A percentile compares a stretch with the other conserved stretches of the same genome.
phyloP scores from a whole-genome alignment of 192 early-diverging fungal species.

The Coemansia sp. region DNA sequence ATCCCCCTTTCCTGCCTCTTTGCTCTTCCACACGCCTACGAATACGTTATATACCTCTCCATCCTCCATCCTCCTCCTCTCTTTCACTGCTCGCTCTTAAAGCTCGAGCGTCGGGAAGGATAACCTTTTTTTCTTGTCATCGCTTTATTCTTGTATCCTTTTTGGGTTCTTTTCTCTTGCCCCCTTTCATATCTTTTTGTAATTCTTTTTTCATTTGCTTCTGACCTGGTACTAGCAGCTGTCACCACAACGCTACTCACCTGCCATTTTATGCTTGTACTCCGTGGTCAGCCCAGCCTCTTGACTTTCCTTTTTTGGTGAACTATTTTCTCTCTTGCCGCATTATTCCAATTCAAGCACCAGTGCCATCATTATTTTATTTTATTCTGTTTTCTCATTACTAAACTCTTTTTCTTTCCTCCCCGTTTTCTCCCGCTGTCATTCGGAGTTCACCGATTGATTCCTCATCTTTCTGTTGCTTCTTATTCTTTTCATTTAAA shows the following conservation, averaged over 20 bases:
- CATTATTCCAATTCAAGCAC: background rate
- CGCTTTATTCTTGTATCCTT: background rate
- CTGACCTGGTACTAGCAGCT: slow-evolving; percentile 1
- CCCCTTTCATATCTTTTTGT: background rate
- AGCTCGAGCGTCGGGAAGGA: slow-evolving; percentile 9
- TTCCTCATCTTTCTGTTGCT: background rate
- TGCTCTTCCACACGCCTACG: slow-evolving; percentile 5
- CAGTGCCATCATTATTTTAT: background rate
- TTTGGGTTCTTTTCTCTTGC: too few species aligned
- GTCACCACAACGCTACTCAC: background rate
- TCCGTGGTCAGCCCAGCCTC: background rate
- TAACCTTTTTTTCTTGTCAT: slow-evolving; percentile 9
- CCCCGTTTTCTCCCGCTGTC: slow-evolving; percentile 1
- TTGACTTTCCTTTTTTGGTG: background rate
- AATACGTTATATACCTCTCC: background rate
- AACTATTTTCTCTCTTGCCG: background rate
- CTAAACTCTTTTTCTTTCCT: too few species aligned
- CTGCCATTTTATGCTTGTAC: background rate
- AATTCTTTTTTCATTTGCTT: slow-evolving; percentile 1
- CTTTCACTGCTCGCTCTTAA: slow-evolving; percentile 1
- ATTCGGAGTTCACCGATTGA: background rate
- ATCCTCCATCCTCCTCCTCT: background rate
- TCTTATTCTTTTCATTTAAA: background rate
- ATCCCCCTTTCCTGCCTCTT: background rate
- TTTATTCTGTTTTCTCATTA: background rate